phyloP scores from a whole-genome alignment of 2,329 filamentous ascomycete genomes.

The Macrophomina tecta region DNA sequence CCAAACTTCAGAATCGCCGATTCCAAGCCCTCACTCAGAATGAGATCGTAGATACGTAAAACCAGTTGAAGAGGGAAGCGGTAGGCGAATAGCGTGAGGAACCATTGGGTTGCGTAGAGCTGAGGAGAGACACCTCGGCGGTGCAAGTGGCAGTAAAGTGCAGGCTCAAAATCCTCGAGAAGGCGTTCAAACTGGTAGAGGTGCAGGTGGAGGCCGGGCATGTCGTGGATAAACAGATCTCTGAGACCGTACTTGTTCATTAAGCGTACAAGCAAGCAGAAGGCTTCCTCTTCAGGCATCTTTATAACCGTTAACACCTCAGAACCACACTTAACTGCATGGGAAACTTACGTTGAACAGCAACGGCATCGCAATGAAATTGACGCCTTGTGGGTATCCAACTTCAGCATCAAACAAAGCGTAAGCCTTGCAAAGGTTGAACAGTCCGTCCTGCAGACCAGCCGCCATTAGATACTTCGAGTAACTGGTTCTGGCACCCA shows the following conservation, averaged over 20 bases:
- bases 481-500: constrained; percentile 92
- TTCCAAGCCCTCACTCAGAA: constrained; percentile 89
- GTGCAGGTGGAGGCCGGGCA: constrained; percentile 92
- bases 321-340: constrained; percentile 30
- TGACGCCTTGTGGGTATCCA: constrained; percentile 93
- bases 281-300: constrained; percentile 98
- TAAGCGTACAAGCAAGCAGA: constrained; percentile 86
- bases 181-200: constrained; percentile 95
- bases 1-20: constrained; percentile 91
- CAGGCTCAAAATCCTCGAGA: constrained; percentile 91
- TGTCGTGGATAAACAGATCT: constrained; percentile 92
- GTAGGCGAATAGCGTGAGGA: constrained; percentile 97
- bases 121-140: constrained; percentile 87
- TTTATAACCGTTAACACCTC: constrained; percentile 44
- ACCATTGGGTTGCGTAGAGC: constrained; percentile 98
- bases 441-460: constrained; percentile 90
- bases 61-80: constrained; percentile 96
- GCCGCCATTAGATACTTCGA: constrained; percentile 93
- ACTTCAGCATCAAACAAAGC: constrained; percentile 93
- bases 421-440: constrained; percentile 96
- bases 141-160: constrained; percentile 91
- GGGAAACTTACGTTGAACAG: constrained; percentile 78
- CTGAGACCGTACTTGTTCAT: constrained; percentile 97
- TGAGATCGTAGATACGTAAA: constrained; percentile 93
- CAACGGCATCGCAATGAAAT: constrained; percentile 95